phyloP scores from a whole-genome alignment of 257 asterid genomes.

The Salvia splendens region DNA sequence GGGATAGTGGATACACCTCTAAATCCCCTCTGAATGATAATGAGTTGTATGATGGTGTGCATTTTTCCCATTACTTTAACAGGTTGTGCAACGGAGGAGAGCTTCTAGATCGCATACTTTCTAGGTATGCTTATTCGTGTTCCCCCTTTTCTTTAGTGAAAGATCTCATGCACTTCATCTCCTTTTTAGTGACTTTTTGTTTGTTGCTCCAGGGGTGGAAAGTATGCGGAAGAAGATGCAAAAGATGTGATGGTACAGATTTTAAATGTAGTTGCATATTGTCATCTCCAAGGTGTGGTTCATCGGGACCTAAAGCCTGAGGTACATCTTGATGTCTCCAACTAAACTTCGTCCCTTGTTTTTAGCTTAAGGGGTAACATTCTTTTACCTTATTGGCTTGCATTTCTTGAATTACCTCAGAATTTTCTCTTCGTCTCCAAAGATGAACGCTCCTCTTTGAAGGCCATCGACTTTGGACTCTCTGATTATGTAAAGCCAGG shows the following conservation, averaged over 20 bases:
- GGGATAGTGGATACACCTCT: too few species aligned
- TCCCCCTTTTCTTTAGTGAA: neutral
- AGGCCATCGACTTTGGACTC: constrained; percentile 84
- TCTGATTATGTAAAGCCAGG: constrained; percentile 86
- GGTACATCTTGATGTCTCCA: constrained; percentile 36
- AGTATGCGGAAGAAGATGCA: constrained; percentile 65
- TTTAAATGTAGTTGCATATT: constrained; percentile 54
- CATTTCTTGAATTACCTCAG: constrained; percentile 39
- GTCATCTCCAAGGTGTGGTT: constrained; percentile 80
- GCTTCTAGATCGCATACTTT: constrained; percentile 60
- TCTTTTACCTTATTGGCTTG: constrained; percentile 15
- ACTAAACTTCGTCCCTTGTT: neutral
- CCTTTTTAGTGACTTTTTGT: constrained; percentile 1
- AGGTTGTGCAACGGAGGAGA: constrained; percentile 75
- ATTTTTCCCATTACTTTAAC: constrained; percentile 8
- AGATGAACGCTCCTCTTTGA: constrained; percentile 60
- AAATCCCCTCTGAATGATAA: neutral
- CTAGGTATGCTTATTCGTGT: constrained; percentile 39
- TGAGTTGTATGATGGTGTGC: neutral
- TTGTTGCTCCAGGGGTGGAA: constrained; percentile 58
- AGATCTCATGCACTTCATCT: neutral
- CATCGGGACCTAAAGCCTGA: constrained; percentile 78
- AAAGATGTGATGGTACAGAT: constrained; percentile 59
- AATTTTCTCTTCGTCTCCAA: constrained; percentile 63
- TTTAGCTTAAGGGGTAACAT: neutral